These are phyloP conservation scores for Apiotrichum gamsii DNA, from an alignment of 1,284 basidiomycete genomes.

Conservation along the genomic window DNA sequence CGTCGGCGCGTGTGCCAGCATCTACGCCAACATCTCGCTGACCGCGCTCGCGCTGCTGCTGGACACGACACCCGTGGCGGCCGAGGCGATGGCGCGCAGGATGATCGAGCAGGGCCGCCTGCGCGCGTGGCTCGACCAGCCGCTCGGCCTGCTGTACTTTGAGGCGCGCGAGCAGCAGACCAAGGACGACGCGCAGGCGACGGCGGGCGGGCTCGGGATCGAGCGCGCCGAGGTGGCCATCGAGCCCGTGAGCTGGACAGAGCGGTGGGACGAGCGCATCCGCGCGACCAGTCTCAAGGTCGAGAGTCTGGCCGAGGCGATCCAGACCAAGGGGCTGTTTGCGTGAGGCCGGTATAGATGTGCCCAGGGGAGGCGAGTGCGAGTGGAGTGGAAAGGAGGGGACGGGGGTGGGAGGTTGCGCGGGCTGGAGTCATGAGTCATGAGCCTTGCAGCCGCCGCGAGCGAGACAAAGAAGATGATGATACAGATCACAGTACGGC, in stretches of 20 bases:
- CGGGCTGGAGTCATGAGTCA: no score
- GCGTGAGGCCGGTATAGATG: no score
- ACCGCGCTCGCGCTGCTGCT: slow-evolving; percentile 75
- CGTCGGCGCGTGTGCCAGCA: slow-evolving; percentile 85
- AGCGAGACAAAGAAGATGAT: no score
- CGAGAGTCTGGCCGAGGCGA: slow-evolving; percentile 1
- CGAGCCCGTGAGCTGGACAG: slow-evolving; percentile 78
- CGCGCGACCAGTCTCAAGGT: slow-evolving; percentile 76
- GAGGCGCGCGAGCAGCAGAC: slow-evolving; percentile 56
- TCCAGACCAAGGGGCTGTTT: no score
- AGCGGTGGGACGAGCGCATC: slow-evolving; percentile 86
- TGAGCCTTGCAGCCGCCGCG: no score
- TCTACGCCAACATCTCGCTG: slow-evolving; percentile 93
- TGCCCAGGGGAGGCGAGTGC: no score
- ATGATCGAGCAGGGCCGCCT: slow-evolving; percentile 93
- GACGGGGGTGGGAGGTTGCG: no score
- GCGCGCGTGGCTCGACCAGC: slow-evolving; percentile 87
- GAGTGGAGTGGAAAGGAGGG: no score
- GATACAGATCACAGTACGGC: no score
- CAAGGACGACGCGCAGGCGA: slow-evolving; percentile 82
- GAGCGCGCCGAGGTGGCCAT: slow-evolving; percentile 67
- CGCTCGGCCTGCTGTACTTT: slow-evolving; percentile 85
- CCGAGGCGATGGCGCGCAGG: slow-evolving; percentile 80
- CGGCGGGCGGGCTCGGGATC: slow-evolving; percentile 75
- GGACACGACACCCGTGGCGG: slow-evolving; percentile 75